These are phyloP conservation scores for Russula vinacea DNA, from an alignment of 768 basidiomycete genomes.

Conservation along the genomic window DNA sequence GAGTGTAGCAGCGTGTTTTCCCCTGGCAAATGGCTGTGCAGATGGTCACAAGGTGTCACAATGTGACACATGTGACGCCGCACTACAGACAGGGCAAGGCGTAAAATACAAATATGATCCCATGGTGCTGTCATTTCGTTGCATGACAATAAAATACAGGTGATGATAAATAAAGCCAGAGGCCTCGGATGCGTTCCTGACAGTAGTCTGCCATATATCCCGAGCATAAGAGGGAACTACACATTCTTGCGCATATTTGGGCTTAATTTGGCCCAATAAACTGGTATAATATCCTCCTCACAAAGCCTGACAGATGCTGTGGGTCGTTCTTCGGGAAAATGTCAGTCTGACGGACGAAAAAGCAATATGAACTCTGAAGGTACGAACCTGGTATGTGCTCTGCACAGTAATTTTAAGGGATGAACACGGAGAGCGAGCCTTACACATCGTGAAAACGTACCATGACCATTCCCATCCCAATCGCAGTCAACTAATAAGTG, in stretches of 20 bases:
- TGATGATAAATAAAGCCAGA: background rate
- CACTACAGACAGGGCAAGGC: no score
- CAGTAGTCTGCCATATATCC: background rate
- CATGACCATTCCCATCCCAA: conserved; percentile 93
- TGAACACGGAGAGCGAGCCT: background rate
- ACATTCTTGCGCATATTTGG: no score
- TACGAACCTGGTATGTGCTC: conserved; percentile 61
- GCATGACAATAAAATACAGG: background rate
- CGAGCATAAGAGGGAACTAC: no score
- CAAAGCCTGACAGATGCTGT: conserved; percentile 76
- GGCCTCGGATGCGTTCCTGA: background rate
- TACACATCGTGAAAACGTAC: conserved; percentile 39
- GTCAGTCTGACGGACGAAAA: background rate
- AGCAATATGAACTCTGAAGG: background rate
- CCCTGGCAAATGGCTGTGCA: background rate
- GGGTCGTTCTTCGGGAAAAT: conserved; percentile 53
- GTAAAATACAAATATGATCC: background rate
- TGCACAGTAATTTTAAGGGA: conserved; percentile 1
- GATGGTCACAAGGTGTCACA: background rate
- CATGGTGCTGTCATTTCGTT: background rate
- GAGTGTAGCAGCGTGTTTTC: background rate
- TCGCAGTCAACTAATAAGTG: conserved; percentile 54
- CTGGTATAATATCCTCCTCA: conserved; percentile 79
- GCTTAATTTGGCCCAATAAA: conserved; percentile 79
- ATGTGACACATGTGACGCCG: background rate